A percentile compares a stretch with the other conserved stretches of the same genome.
These are phyloP conservation scores for Candida dajiaensis DNA, from an alignment of 805 yeast genomes.

Conservation along the genomic window DNA sequence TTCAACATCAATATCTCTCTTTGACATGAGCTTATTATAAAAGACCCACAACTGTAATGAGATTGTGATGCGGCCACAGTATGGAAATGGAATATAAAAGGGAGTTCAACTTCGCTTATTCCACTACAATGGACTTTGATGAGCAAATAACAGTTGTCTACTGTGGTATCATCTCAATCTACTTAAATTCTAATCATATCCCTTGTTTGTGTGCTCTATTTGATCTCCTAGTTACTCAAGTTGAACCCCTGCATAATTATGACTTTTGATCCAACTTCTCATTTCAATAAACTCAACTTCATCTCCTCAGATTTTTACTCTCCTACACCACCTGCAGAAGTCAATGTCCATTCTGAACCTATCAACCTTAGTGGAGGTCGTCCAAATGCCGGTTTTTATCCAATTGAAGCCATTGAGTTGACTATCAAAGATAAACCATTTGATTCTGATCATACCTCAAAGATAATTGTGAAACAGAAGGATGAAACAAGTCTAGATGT, in stretches of 20 bases:
- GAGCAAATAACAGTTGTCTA: too few relatives aligned
- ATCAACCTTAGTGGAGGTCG: constrained; percentile 53
- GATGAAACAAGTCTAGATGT: constrained; percentile 37
- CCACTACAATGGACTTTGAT: too few relatives aligned
- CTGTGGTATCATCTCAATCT: too few relatives aligned
- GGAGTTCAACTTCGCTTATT: too few relatives aligned
- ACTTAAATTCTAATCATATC: too few relatives aligned
- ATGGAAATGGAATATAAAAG: too few relatives aligned
- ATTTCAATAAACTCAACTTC: neutral
- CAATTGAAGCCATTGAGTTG: constrained; percentile 45
- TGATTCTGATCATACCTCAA: neutral
- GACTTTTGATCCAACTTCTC: neutral
- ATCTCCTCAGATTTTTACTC: constrained; percentile 4
- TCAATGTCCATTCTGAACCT: constrained; percentile 37
- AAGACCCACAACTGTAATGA: too few relatives aligned
- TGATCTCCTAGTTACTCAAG: too few relatives aligned
- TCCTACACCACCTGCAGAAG: constrained; percentile 10
- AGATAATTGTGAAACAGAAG: neutral
- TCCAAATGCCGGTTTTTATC: constrained; percentile 59
- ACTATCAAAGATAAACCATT: constrained; percentile 30
- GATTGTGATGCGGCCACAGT: too few relatives aligned
- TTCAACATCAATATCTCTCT: too few relatives aligned
- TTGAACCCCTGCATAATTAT: neutral
- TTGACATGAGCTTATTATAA: too few relatives aligned
- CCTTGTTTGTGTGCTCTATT: too few relatives aligned